Evolutionary conservation across 805 yeast genomes (phyloP), one percentile per base, ranked within the genome.

Genomic region (Yarrowia yakushimensis): DNA sequence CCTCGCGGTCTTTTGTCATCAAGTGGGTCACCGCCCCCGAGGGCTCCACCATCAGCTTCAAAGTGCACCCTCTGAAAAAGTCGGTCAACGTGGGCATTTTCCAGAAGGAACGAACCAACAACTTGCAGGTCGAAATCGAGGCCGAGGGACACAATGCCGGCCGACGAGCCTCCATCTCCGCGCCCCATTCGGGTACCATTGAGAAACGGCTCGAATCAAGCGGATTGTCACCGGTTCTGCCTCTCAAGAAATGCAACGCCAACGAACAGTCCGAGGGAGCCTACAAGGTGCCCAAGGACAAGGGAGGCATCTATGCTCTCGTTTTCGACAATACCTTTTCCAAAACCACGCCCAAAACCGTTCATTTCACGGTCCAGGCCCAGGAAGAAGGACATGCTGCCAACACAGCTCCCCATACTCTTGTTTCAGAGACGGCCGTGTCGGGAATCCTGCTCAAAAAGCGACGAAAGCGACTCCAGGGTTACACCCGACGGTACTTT

Each of bases 261-360:
- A 85, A 85, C 65, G 87, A 85, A 65, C 73, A 84, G 69, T 79
- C 82, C 60, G 83, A 83, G 54, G 96, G 92, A 1, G 75, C 78
- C 27, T 78, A 86, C 64, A 78, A 79, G n/a, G 86, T 86, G 2
- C 73, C 73, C 2, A 77, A 79, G 23, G 67, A 67, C 11, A 57
- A 66, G 27, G 88, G 86, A 9, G 93, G 93, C 1, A 81, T 86
- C 69, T 87, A 82, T 74, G 97, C 97, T 0, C 88, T 93, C 71
- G 86, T 94, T 25, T 87, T 93, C 70, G 98, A 93, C 74, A 93
- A 93, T 75, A 87, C 96, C 0, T 90, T 91, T 68, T 87, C 97
- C 31, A 90, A 88, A 69, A 89, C 87, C 31, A 86, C 85, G 22
- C 85, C 90, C 50, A 94, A 93, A 73, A 90, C 87, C 64, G 84